phyloP scores from a whole-genome alignment of 371 early-diverging fungal genomes.

The Apophysomyces trapeziformis region DNA sequence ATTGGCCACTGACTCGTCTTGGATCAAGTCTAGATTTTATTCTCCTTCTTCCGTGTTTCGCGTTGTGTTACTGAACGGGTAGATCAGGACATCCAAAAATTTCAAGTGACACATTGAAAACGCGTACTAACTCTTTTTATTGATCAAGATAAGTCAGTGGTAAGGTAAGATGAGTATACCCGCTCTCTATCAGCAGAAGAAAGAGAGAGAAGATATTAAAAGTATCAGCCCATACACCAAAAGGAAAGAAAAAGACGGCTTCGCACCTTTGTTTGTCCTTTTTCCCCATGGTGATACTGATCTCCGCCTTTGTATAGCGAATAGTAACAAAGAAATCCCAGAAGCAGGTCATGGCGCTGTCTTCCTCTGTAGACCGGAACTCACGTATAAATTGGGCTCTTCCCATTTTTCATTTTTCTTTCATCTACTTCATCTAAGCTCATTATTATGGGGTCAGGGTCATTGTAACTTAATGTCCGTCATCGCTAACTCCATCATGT shows the following conservation, averaged over 20 bases:
- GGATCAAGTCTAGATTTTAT: slow-evolving; percentile 9
- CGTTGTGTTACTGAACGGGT: slow-evolving; percentile 2
- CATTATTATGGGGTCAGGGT: neutral
- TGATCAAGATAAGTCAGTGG: neutral
- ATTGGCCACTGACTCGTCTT: slow-evolving; percentile 5
- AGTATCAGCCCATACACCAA: neutral
- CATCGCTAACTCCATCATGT: too few species aligned
- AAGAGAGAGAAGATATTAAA: too few species aligned
- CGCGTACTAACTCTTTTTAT: slow-evolving; percentile 1
- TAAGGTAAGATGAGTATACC: too few species aligned
- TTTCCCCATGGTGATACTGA: neutral
- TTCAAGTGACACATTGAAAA: too few species aligned
- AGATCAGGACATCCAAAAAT: slow-evolving; percentile 1
- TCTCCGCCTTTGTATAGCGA: slow-evolving; percentile 3
- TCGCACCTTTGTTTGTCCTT: neutral
- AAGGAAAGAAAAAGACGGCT: neutral
- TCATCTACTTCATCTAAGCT: neutral
- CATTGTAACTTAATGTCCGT: too few species aligned
- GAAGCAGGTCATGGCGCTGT: neutral
- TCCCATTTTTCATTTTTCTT: neutral
- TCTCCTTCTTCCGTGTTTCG: slow-evolving; percentile 4
- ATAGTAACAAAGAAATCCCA: neutral
- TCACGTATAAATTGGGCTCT: neutral
- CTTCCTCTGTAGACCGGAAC: too few species aligned
- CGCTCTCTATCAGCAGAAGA: too few species aligned